Base-by-base conservation (phyloP, 2,329 filamentous ascomycete genomes). In the Phyllosticta citriasiana region DNA sequence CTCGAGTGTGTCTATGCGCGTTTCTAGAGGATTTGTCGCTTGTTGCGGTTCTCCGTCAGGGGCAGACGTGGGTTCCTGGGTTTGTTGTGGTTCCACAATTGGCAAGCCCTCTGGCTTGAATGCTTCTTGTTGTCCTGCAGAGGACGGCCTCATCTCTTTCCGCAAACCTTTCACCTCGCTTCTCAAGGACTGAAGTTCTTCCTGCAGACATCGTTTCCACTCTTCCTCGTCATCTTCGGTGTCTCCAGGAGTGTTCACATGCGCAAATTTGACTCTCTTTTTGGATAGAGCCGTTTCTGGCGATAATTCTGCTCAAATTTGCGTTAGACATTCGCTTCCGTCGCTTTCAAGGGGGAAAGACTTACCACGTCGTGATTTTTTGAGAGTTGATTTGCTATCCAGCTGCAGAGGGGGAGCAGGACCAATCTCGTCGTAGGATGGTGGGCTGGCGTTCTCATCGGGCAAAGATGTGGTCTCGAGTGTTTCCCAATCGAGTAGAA, bases 351-450 rank as follows among this genome's bases (percentile, higher is more conserved):
- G 40, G 1, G n/a, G 19, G 1, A 47, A 16, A n/a, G 14, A n/a
- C 40, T 47, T 47, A 47, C 40, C 40, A 5, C 40, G 35, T n/a
- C 35, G 16, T 7, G 40, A 14, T n/a, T 47, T 47, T n/a, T 47
- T 47, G 16, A 47, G 40, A 16, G 40, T n/a, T 2, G 40, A 47
- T 47, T 47, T n/a, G n/a, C 40, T n/a, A n/a, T n/a, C 27, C 50
- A 6, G 24, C 7, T 30, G 22, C 4, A 55, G 27, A 3, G 59
- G 59, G 9, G 59, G 59, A 5, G 59, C 33, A 16, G 51, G 24
- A 3, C n/a, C 50, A 26, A 61, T 47, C 33, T 61, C 54, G n/a
- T 61, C 59, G 19, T 61, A 61, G 2, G 59, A 57, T 5, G 59
- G 59, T 9, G 59, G 59, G 55, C 59, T 61, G n/a, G 56, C 54